phyloP scores from a whole-genome alignment of 106 monocot species.

The Phalaenopsis aphrodite region DNA sequence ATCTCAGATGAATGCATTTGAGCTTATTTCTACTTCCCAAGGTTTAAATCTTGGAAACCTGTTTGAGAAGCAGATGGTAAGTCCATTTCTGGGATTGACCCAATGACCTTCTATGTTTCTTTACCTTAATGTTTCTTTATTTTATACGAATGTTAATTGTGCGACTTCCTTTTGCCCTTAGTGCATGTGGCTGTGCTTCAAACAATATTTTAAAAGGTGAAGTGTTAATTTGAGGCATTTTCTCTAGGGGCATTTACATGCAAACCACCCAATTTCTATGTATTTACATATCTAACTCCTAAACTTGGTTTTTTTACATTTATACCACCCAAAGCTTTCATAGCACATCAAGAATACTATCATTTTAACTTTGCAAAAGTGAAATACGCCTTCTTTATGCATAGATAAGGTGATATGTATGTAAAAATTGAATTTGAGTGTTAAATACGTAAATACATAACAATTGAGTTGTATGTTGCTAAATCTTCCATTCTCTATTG shows the following conservation, averaged over 20 bases:
- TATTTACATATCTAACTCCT: no score
- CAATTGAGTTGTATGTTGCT: no score
- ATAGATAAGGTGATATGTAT: no score
- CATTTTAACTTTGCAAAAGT: no score
- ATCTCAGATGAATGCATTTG: conserved; percentile 85
- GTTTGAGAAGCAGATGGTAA: conserved; percentile 89
- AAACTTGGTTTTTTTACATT: no score
- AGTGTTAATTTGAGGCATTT: not conserved
- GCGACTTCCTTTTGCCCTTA: not conserved
- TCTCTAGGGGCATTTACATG: not conserved
- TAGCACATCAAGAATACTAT: no score
- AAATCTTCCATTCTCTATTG: not conserved
- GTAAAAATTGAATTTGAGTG: no score
- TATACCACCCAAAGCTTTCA: no score
- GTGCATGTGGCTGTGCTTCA: not conserved
- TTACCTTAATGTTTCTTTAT: not conserved
- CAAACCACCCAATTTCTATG: no score
- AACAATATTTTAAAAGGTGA: not conserved
- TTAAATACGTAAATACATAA: no score
- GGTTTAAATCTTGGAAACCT: conserved; percentile 79
- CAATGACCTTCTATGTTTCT: not conserved
- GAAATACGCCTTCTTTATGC: no score
- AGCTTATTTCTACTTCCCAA: conserved; percentile 90
- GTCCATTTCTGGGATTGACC: not conserved
- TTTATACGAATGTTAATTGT: not conserved